A percentile compares a stretch with the other conserved stretches of the same genome.
These are phyloP conservation scores for Phytophthora tentaculata DNA, from an alignment of 352 stramenopile genomes.

Conservation along the genomic window DNA sequence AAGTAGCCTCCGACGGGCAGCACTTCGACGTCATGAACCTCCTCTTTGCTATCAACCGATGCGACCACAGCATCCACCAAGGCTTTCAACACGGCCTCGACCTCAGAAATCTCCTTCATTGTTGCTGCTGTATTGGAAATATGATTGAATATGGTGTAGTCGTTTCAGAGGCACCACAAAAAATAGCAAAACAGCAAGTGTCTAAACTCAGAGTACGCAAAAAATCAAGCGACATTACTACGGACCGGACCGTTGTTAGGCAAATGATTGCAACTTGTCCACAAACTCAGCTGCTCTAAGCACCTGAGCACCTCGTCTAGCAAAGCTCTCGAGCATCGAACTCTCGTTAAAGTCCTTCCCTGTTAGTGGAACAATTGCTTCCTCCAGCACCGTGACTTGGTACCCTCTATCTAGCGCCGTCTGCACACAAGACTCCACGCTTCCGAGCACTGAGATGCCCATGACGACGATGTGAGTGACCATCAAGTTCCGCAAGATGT, in stretches of 20 bases:
- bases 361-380: constrained; percentile 59
- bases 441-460: constrained; percentile 85
- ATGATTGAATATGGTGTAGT: too few relatives aligned
- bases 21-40: constrained; percentile 14
- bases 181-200: constrained; percentile 26
- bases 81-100: constrained; percentile 16
- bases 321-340: constrained; percentile 33
- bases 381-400: constrained; percentile 83
- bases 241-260: too few relatives aligned
- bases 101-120: constrained; percentile 15
- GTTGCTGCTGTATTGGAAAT: too few relatives aligned
- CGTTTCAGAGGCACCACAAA: constrained; percentile 15
- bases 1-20: constrained; percentile 34
- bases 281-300: constrained; percentile 36
- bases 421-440: constrained; percentile 80
- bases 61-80: constrained; percentile 23
- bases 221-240: too few relatives aligned
- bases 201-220: too few relatives aligned
- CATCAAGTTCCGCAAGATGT: constrained; percentile 87
- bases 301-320: constrained; percentile 42
- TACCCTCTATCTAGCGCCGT: constrained; percentile 90
- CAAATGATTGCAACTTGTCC: constrained; percentile 47
- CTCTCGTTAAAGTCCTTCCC: not conserved
- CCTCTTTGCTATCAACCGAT: constrained; percentile 7
- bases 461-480: constrained; percentile 87